These are phyloP conservation scores for Aspergillus proliferans DNA, from an alignment of 2,329 filamentous ascomycete genomes.

Conservation along the genomic window DNA sequence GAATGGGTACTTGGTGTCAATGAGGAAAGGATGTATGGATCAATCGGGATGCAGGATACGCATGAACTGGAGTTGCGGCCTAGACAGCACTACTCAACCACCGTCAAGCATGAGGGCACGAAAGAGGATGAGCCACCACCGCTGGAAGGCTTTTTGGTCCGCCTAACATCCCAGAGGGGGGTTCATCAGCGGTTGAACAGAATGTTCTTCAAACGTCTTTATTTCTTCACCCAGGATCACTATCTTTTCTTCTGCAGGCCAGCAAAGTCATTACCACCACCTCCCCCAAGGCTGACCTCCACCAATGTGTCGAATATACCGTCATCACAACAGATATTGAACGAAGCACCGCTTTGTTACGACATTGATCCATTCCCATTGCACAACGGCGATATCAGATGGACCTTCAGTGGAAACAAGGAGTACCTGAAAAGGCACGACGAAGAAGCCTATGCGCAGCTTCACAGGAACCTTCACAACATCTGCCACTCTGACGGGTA, in stretches of 20 bases:
- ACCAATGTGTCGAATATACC: slow-evolving; percentile 44
- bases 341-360: slow-evolving; percentile 56
- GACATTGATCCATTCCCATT: slow-evolving; percentile 57
- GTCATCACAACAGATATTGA: slow-evolving; percentile 48
- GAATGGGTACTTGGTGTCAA: slow-evolving; percentile 63
- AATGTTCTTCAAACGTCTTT: slow-evolving; percentile 60
- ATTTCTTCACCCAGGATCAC: slow-evolving; percentile 60
- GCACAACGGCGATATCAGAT: slow-evolving; percentile 48
- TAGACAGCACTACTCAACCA: slow-evolving; percentile 59
- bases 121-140: slow-evolving; percentile 54
- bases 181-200: slow-evolving; percentile 52
- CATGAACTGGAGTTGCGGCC: slow-evolving; percentile 62
- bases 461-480: slow-evolving; percentile 53
- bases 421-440: slow-evolving; percentile 48
- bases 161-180: slow-evolving; percentile 59
- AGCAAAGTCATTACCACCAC: slow-evolving; percentile 53
- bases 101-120: slow-evolving; percentile 31
- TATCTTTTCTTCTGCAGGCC: slow-evolving; percentile 58
- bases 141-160: slow-evolving; percentile 60
- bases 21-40: slow-evolving; percentile 63
- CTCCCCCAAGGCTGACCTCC: slow-evolving; percentile 49
- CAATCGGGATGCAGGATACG: slow-evolving; percentile 60
- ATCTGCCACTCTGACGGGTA: slow-evolving; percentile 57
- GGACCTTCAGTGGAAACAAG: slow-evolving; percentile 47
- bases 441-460: slow-evolving; percentile 54